Evolutionary conservation across 2,329 filamentous ascomycete species (phyloP), one percentile per base, ranked within the genome.

Genomic region (Colletotrichum echinochloae): DNA sequence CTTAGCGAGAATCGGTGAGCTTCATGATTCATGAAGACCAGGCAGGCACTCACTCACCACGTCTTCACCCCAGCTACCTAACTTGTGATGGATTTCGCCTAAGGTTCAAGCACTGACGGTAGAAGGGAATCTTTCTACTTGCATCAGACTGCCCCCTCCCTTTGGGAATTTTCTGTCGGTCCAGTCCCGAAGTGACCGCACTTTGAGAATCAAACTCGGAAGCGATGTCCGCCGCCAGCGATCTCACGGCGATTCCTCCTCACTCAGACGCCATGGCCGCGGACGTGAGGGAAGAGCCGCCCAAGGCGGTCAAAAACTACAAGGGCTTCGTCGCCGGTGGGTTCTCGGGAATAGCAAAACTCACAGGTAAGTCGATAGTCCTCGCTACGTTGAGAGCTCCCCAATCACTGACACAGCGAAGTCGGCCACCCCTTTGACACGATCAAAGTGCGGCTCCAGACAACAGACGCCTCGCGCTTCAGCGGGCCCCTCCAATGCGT

Each of bases 291-390:
- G 65, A 72, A 52, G 81, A 82, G 78, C 78, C 81, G 78, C 79
- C 81, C 78, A 76, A 75, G 66, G 76, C 73, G 28, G 70, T 73
- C 76, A 88, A 84, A 74, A 91, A 93, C 79, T 98, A 98, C 85
- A 95, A 94, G 77, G 96, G 95, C n/a, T 99, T 98, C 79, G 94
- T 98, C 35, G 96, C 94, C 0, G 96, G 96, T n/a, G 90, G 98
- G 8, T 98, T 98, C 79, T 97, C 94, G 46, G 96, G 96, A 30
- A 92, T 98, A 77, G 91, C 95, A 69, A 98, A 98, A 83, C 84
- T 98, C 68, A 90, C 89, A 76, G 94, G 94, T 64, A 28, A 12
- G 33, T 66, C 35, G 26, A 48, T 16, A 9, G 11, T 12, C 16
- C n/a, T 28, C 26, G 33, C 9, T 35, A 44, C 26, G 4, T 18